Evolutionary conservation across 306 rosid species (phyloP).

Genomic region (Castanea sativa): DNA sequence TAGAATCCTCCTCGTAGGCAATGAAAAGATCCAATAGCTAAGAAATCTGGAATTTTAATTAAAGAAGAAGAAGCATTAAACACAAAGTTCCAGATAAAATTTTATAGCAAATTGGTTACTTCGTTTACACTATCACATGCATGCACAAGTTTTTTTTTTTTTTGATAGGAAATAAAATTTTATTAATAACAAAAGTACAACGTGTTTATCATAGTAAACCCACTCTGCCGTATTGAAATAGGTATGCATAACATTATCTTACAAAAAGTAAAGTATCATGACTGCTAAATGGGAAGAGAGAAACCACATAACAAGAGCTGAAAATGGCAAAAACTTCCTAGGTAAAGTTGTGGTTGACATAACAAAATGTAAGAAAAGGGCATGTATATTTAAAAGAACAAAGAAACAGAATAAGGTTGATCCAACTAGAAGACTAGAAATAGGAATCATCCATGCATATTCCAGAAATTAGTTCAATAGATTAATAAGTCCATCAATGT

Average conservation of each 20-base stretch:
- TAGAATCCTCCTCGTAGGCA: constrained; percentile 55
- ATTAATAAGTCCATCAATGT: neutral
- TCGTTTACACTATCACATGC: neutral
- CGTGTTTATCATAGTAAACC: too few species aligned
- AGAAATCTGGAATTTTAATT: constrained; percentile 40
- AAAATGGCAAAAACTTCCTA: neutral
- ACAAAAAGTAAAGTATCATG: neutral
- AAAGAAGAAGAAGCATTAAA: neutral
- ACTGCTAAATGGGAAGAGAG: neutral
- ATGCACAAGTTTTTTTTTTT: neutral
- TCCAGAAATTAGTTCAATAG: neutral
- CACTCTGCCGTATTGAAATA: neutral
- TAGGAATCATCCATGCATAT: neutral
- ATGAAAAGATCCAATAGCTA: constrained; percentile 56
- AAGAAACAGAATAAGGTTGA: neutral
- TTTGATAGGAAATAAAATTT: too few species aligned
- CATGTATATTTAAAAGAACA: neutral
- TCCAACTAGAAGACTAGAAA: neutral
- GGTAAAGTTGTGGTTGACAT: neutral
- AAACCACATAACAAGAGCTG: neutral
- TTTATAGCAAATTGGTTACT: neutral
- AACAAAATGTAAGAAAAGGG: neutral
- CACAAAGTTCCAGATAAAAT: neutral
- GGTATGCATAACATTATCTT: neutral
- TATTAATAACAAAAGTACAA: too few species aligned